Percentiles rank a stretch among this genome's conserved stretches.
These are phyloP conservation scores for Botryosphaeria dothidea DNA, from an alignment of 2,329 filamentous ascomycete genomes.

Conservation along the genomic window DNA sequence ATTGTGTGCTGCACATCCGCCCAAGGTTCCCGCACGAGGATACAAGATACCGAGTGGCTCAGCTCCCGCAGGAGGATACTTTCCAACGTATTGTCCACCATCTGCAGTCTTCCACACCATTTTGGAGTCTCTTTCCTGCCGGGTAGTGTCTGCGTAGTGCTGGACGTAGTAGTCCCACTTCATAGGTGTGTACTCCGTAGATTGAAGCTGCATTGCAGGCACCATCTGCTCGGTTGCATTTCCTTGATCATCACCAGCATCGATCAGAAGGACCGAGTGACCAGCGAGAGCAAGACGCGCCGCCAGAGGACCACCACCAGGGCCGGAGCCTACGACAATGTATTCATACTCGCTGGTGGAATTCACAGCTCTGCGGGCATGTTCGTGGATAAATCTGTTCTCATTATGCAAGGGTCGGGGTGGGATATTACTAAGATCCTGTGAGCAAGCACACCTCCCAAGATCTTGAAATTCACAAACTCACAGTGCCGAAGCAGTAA, in stretches of 20 bases:
- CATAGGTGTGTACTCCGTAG: slow-evolving; percentile 59
- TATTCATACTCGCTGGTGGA: slow-evolving; percentile 54
- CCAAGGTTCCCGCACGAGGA: slow-evolving; percentile 57
- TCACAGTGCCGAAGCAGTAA: neutral
- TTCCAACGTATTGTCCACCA: slow-evolving; percentile 55
- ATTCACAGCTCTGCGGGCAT: neutral
- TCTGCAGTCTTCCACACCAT: slow-evolving; percentile 56
- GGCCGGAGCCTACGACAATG: slow-evolving; percentile 62
- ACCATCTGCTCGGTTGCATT: slow-evolving; percentile 49
- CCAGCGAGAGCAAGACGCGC: slow-evolving; percentile 60
- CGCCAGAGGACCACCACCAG: slow-evolving; percentile 60
- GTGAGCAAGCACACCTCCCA: neutral
- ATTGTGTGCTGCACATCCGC: slow-evolving; percentile 63
- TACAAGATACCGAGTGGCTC: slow-evolving; percentile 57
- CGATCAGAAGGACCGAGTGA: slow-evolving; percentile 60
- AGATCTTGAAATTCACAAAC: neutral
- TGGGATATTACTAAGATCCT: neutral
- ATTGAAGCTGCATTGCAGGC: slow-evolving; percentile 54
- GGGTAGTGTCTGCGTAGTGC: slow-evolving; percentile 57
- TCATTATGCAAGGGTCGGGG: neutral
- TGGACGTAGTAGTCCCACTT: slow-evolving; percentile 66
- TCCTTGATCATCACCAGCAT: slow-evolving; percentile 61
- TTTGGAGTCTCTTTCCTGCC: slow-evolving; percentile 61
- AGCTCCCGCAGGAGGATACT: slow-evolving; percentile 55
- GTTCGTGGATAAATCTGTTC: neutral